Percentiles rank a stretch among this genome's conserved stretches.
These are phyloP conservation scores for Ceratobasidium sp. DNA, from an alignment of 1,284 basidiomycete species.

Conservation along the genomic window DNA sequence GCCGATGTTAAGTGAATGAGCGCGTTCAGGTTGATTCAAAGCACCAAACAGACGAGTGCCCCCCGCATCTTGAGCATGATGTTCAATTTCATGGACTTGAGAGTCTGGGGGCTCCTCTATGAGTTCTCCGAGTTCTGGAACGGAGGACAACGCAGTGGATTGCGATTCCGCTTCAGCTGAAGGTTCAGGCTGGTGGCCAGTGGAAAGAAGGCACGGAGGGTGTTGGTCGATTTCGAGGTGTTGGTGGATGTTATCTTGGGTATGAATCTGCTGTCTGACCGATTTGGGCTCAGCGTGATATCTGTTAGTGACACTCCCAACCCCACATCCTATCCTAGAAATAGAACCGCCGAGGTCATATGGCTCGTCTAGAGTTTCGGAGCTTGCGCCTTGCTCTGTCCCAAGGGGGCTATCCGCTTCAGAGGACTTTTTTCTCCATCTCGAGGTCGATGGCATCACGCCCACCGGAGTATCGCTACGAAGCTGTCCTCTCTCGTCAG, in stretches of 20 bases:
- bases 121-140: neutral
- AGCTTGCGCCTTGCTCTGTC: neutral
- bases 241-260: neutral
- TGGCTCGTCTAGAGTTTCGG: neutral
- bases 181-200: neutral
- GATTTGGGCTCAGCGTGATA: neutral
- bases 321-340: neutral
- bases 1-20: neutral
- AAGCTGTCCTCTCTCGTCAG: too few species aligned
- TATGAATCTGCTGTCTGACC: neutral
- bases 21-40: neutral
- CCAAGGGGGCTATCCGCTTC: too few species aligned
- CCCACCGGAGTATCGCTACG: too few species aligned
- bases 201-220: neutral
- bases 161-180: conserved; percentile 4
- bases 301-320: neutral
- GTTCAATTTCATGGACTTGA: neutral
- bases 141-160: conserved; percentile 6
- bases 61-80: neutral
- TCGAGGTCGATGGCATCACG: too few species aligned
- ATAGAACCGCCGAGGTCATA: neutral
- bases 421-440: too few species aligned
- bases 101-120: neutral
- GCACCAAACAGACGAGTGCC: neutral
- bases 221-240: neutral